Conservation (phyloP, 129 eudicot species). For the Smallanthus sonchifolius region DNA sequence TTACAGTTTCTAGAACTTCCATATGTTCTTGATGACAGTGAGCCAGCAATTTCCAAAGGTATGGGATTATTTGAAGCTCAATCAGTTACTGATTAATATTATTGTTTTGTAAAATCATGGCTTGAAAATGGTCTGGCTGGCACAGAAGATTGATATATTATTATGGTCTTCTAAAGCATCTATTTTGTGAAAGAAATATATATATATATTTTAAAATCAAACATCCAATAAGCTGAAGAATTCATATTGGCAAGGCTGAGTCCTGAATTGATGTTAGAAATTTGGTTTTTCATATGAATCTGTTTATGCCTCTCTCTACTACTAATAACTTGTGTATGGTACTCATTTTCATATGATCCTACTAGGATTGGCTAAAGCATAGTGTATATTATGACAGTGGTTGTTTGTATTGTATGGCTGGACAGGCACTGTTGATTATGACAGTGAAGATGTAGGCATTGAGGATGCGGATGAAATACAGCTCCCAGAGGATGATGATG, state of each 20-base stretch:
- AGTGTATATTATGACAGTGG: too few species aligned
- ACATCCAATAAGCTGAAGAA: background rate
- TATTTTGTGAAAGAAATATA: background rate
- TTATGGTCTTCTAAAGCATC: background rate
- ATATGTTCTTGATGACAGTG: slow-evolving; percentile 58
- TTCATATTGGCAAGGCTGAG: background rate
- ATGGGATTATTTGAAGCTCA: slow-evolving; percentile 4
- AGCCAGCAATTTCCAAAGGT: slow-evolving; percentile 45
- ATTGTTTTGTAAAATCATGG: background rate
- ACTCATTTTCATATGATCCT: too few species aligned
- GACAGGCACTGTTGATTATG: slow-evolving; percentile 39
- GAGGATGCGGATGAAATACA: slow-evolving; percentile 66
- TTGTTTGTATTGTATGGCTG: too few species aligned
- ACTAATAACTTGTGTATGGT: too few species aligned
- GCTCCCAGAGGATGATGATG: slow-evolving; percentile 48
- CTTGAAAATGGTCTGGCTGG: background rate
- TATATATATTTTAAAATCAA: background rate
- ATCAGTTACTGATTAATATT: background rate
- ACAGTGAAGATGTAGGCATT: slow-evolving; percentile 59
- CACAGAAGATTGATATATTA: background rate
- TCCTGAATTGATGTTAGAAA: background rate
- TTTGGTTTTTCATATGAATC: background rate
- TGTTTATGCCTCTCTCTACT: background rate
- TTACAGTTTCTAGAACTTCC: slow-evolving; percentile 63
- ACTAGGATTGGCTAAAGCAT: too few species aligned